Evolutionary conservation across 768 basidiomycete genomes (phyloP), one percentile per base, ranked within the genome.

Genomic region (Boletus barrowsii): DNA sequence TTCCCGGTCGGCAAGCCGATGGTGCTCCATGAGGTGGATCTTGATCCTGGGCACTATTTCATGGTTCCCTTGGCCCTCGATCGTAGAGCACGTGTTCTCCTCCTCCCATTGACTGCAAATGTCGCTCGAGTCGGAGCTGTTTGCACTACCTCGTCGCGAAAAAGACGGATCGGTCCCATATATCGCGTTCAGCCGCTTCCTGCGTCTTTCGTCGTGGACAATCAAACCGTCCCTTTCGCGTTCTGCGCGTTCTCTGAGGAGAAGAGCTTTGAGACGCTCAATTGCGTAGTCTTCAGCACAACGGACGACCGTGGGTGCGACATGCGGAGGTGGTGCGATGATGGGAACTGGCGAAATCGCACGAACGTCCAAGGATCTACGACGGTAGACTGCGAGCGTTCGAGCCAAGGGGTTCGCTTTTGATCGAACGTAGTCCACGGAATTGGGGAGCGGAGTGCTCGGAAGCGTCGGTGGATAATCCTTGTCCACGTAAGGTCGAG

Each of bases 261-360:
- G 58, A 20, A 80, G 73, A 2, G 72, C 60, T 5, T 53, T 55
- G 9, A 85, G 64, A 2, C 82, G 66, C 2, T 68, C 58, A 54
- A 82, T 77, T 2, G 83, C 80, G 14, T 66, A 51, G 29, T 76
- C 76, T 45, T 79, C 80, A 1, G 52, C 48, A 20, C 70, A 75
- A 17, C 24, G 45, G 15, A 68, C 36, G 0, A 22, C 2, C 0
- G 49, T 74, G 72, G 24, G 61, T 36, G 7, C 69, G 55, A 24
- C 67, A 62, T 9, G 71, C 63, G 61, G 47, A 0, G 83, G 81
- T 2, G 83, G 83, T 5, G 82, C 82, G 14, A 85, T 79, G 50
- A 83, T 74, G 0, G 83, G 83, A 0, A 83, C 75, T 0, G 60
- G 52, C 6, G 62, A 58, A 6, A 63, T 69, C 10, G 18, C 3